These are phyloP conservation scores for Aegilops sharonensis DNA, from an alignment of 176 grass and related monocot genomes.

Conservation along the genomic window DNA sequence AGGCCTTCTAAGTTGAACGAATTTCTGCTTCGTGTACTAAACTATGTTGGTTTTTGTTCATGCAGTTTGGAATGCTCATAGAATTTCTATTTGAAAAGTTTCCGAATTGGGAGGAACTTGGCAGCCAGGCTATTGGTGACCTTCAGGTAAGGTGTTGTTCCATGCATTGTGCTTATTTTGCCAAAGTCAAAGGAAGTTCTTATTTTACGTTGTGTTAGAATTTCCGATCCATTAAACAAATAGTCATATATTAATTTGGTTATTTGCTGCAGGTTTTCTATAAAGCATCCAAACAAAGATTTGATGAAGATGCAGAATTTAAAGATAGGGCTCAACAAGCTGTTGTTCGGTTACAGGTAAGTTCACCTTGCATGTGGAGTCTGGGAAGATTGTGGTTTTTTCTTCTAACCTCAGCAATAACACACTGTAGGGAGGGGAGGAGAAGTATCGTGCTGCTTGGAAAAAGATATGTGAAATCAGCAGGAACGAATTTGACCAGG, in stretches of 20 bases:
- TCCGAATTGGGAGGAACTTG: constrained; percentile 87
- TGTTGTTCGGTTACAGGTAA: constrained; percentile 85
- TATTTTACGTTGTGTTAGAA: background rate
- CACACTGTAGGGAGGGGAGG: constrained; percentile 70
- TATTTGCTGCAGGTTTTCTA: constrained; percentile 69
- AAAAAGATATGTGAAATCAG: constrained; percentile 95
- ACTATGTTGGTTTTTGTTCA: constrained; percentile 14
- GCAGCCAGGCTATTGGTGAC: constrained; percentile 91
- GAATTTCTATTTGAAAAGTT: constrained; percentile 94
- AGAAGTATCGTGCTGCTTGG: constrained; percentile 81
- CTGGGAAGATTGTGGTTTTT: background rate
- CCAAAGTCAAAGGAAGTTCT: background rate
- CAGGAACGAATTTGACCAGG: constrained; percentile 78
- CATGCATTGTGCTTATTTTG: background rate
- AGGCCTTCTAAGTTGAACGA: background rate
- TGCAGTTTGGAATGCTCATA: constrained; percentile 98
- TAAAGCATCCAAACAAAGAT: constrained; percentile 86
- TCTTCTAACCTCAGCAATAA: constrained; percentile 21
- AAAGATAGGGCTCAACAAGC: constrained; percentile 87
- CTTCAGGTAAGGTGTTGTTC: constrained; percentile 63
- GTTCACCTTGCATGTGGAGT: constrained; percentile 10
- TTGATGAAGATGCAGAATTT: constrained; percentile 78
- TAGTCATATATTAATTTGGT: constrained; percentile 13
- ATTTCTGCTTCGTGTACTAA: background rate
- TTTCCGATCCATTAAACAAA: background rate